These are phyloP conservation scores for Nissolia schottii DNA, from an alignment of 306 rosid genomes.

Conservation along the genomic window DNA sequence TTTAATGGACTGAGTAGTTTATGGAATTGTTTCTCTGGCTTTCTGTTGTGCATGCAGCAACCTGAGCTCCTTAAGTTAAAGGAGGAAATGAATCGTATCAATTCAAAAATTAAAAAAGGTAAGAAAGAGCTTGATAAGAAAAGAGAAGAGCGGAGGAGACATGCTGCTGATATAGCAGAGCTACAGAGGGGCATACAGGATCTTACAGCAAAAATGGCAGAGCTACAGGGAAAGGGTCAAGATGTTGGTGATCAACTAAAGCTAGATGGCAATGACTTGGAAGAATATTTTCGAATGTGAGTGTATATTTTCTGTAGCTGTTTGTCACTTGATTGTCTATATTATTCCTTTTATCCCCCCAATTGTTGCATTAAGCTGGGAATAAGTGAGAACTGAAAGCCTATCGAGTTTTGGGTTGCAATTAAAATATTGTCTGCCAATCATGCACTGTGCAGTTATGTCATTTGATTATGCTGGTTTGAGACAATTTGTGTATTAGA, in stretches of 20 bases:
- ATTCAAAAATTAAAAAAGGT: slow-evolving; percentile 71
- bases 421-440: not conserved
- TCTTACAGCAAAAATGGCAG: slow-evolving; percentile 58
- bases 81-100: slow-evolving; percentile 92
- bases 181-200: slow-evolving; percentile 67
- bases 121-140: slow-evolving; percentile 71
- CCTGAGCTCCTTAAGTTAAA: slow-evolving; percentile 91
- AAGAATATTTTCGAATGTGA: slow-evolving; percentile 89
- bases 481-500: not conserved
- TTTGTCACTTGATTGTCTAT: not conserved
- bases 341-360: not conserved
- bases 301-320: slow-evolving; percentile 24
- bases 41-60: slow-evolving; percentile 60
- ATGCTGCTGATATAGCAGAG: slow-evolving; percentile 48
- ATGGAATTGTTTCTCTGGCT: slow-evolving; percentile 15
- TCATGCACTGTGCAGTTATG: not conserved
- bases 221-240: slow-evolving; percentile 58
- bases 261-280: slow-evolving; percentile 62
- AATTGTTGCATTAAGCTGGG: slow-evolving; percentile 7
- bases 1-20: not conserved
- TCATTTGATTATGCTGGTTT: not conserved
- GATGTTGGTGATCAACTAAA: slow-evolving; percentile 59
- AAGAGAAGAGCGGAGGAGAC: slow-evolving; percentile 59
- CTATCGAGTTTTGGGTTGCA: slow-evolving; percentile 4
- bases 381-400: not conserved